Conservation (phyloP, 805 yeast genomes). For the Metschnikowia colocasiae region DNA sequence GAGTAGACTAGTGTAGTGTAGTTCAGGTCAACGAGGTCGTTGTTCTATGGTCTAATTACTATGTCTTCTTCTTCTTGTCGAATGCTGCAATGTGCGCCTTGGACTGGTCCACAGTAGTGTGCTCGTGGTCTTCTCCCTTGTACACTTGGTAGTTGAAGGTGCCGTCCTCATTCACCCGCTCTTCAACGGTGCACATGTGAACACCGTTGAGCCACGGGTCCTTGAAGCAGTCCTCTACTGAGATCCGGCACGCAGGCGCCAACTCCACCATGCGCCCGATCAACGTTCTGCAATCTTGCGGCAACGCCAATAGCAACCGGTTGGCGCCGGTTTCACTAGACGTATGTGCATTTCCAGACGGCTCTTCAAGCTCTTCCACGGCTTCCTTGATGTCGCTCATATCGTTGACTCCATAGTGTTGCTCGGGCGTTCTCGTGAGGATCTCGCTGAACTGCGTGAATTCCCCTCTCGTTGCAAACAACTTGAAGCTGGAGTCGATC, state of each 20-base stretch:
- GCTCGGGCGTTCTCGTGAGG: constrained; percentile 49
- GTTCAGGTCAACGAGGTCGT: no score
- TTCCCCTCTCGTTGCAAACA: constrained; percentile 74
- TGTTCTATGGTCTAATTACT: background rate
- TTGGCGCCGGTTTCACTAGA: constrained; percentile 68
- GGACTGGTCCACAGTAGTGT: constrained; percentile 85
- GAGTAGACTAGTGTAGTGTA: no score
- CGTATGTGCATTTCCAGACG: constrained; percentile 47
- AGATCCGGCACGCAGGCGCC: constrained; percentile 81
- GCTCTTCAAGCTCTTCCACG: constrained; percentile 16
- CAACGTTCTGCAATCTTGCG: constrained; percentile 63
- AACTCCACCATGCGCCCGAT: constrained; percentile 75
- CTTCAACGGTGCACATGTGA: constrained; percentile 65
- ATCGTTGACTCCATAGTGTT: constrained; percentile 19
- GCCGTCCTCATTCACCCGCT: constrained; percentile 35
- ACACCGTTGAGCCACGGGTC: constrained; percentile 67
- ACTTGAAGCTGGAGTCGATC: constrained; percentile 76
- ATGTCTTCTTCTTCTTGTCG: constrained; percentile 68
- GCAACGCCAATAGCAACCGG: constrained; percentile 64
- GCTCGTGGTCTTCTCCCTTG: constrained; percentile 63
- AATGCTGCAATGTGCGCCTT: constrained; percentile 94
- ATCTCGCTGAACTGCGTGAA: constrained; percentile 57
- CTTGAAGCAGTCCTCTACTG: constrained; percentile 72
- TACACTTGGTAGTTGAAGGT: constrained; percentile 35
- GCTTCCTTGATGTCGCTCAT: constrained; percentile 22